Conservation (phyloP, 2,329 filamentous ascomycete genomes). For the Triangularia setosa region DNA sequence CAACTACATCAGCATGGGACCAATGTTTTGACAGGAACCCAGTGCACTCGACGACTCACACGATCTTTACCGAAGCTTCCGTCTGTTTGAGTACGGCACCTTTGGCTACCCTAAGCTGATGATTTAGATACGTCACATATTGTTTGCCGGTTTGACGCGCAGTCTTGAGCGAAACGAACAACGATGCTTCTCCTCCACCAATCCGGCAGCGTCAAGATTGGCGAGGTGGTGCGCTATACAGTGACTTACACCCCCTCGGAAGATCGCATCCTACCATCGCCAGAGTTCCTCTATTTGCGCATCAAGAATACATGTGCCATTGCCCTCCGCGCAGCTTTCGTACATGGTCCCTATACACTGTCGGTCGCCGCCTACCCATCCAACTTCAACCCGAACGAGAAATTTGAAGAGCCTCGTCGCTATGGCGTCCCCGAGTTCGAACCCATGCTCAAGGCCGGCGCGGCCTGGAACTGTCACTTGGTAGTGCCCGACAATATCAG, state of each 20-base stretch:
- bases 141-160: not conserved
- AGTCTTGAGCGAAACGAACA: constrained; percentile 5
- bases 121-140: not conserved
- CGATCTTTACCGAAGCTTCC: constrained; percentile 9
- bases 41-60: not conserved
- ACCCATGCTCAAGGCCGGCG: constrained; percentile 92
- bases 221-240: constrained; percentile 88
- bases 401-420: constrained; percentile 63
- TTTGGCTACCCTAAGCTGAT: not conserved
- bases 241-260: constrained; percentile 86
- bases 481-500: constrained; percentile 75
- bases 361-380: constrained; percentile 83
- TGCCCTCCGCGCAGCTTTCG: constrained; percentile 87
- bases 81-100: not conserved
- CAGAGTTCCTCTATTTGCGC: constrained; percentile 74
- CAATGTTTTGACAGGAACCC: not conserved
- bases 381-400: constrained; percentile 76
- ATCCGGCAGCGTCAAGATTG: constrained; percentile 85
- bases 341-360: constrained; percentile 91
- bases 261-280: constrained; percentile 86
- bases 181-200: constrained; percentile 89
- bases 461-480: constrained; percentile 76
- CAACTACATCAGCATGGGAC: not conserved
- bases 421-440: constrained; percentile 88
- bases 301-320: constrained; percentile 91